Evolutionary conservation across 2,329 filamentous ascomycete genomes (phyloP), one percentile per base, ranked within the genome.

Genomic region (Fusarium veterinarium): DNA sequence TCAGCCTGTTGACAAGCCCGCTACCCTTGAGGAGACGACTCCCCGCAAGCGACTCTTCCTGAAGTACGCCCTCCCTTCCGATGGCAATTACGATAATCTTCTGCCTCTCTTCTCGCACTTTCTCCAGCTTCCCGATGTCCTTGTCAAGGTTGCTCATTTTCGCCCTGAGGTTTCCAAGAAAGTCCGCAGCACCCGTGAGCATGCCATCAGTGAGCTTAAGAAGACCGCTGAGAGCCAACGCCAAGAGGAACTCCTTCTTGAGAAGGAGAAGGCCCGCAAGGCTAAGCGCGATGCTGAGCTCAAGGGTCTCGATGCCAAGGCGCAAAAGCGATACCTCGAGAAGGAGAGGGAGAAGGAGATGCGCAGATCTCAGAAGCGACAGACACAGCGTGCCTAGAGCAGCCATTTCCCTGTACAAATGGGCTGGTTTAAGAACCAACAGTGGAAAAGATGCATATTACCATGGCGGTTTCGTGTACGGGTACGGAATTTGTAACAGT

Each of bases 11-110:
- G 94, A 98, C 76, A 95, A 94, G 84, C 96, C 96, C 61, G 88
- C 86, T 79, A 97, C 91, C 69, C 87, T 98, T 78, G 91, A 97
- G 69, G 95, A 98, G 80, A 93, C 93, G 38, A 81, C 86, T 58
- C 93, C 95, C 33, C 92, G 91, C 84, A 99, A 99, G 88, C 95
- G 95, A 78, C 83, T 98, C 75, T 92, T 92, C 81, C 88, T 98
- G 75, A 92, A 91, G 73, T 92, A 91, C 81, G 87, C 94, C 69
- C 88, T 94, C 35, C 91, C 91, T 10, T 87, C 88, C 5, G 83
- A 86, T 76, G 87, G 90, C 81, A 86, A 87, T 82, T 94, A 93
- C 82, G 84, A 86, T 42, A 81, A 84, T 38, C 90, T 94, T n/a
- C 79, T 92, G 25, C 91, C 94, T 31, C 84, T 98, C 68, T 95